These are phyloP conservation scores for Linnemannia schmuckeri DNA, from an alignment of 192 early-diverging fungal genomes.

Conservation along the genomic window DNA sequence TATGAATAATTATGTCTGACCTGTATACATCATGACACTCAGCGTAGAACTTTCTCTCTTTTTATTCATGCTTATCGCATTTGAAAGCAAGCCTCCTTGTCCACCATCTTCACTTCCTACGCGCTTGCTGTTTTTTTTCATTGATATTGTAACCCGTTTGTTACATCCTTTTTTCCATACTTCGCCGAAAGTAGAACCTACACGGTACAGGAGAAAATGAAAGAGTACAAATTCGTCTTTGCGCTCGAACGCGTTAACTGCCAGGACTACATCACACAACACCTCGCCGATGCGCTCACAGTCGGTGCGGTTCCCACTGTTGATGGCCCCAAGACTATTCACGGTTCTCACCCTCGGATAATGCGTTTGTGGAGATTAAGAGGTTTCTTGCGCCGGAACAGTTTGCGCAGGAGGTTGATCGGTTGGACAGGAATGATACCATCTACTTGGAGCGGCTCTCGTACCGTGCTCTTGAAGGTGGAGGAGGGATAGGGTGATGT, in stretches of 20 bases:
- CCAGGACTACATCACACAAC: constrained; percentile 25
- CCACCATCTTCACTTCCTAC: neutral
- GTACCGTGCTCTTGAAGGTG: neutral
- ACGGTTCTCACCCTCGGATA: constrained; percentile 19
- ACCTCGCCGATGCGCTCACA: constrained; percentile 20
- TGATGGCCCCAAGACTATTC: constrained; percentile 39
- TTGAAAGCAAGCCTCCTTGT: too few species aligned
- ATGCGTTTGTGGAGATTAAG: constrained; percentile 18
- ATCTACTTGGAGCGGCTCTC: constrained; percentile 13
- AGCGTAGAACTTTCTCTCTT: neutral
- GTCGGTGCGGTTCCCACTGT: constrained; percentile 36
- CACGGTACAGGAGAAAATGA: constrained; percentile 23
- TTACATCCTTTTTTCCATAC: too few species aligned
- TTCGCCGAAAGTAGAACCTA: neutral
- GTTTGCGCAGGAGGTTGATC: constrained; percentile 23
- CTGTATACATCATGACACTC: neutral
- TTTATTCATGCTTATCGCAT: neutral
- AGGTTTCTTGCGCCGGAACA: constrained; percentile 24
- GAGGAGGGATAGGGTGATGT: neutral
- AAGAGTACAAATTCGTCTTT: constrained; percentile 39
- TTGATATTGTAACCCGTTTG: too few species aligned
- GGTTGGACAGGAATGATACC: constrained; percentile 14
- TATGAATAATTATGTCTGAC: constrained; percentile 37
- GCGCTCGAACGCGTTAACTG: constrained; percentile 36
- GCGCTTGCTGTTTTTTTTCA: too few species aligned